Evolutionary conservation across 1,284 basidiomycete species (phyloP).

Genomic region (Pseudozyma sp.): DNA sequence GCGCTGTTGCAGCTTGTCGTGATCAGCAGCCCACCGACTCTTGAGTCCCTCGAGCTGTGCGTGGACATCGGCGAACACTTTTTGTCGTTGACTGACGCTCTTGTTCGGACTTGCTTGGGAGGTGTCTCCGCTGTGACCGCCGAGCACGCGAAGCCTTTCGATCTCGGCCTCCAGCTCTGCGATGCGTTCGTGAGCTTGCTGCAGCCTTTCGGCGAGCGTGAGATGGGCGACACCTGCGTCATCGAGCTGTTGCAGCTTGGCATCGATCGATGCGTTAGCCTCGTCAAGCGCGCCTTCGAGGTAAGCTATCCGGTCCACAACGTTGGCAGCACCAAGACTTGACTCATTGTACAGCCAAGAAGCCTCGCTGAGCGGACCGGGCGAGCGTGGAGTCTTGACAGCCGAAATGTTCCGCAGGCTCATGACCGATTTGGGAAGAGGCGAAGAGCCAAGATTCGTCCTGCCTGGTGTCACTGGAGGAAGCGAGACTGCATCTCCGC

Average conservation of each 20-base stretch:
- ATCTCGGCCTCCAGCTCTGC: conserved; percentile 52
- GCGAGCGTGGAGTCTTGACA: conserved; percentile 45
- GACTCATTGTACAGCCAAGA: conserved; percentile 58
- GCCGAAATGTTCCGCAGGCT: conserved; percentile 45
- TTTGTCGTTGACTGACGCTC: conserved; percentile 36
- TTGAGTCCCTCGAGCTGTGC: conserved; percentile 54
- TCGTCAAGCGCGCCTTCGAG: conserved; percentile 52
- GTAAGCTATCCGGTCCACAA: conserved; percentile 42
- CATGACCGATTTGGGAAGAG: conserved; percentile 45
- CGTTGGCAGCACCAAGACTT: conserved; percentile 47
- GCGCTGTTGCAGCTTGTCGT: conserved; percentile 39
- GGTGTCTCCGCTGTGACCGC: conserved; percentile 19
- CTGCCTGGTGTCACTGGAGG: conserved; percentile 30
- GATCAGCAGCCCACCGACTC: conserved; percentile 46
- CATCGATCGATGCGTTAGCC: conserved; percentile 55
- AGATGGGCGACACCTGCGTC: conserved; percentile 47
- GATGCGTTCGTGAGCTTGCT: conserved; percentile 44
- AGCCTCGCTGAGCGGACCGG: conserved; percentile 45
- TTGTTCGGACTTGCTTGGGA: conserved; percentile 27
- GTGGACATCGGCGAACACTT: conserved; percentile 43
- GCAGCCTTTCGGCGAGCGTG: conserved; percentile 40
- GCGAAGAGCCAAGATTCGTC: conserved; percentile 22
- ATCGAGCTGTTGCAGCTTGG: conserved; percentile 54
- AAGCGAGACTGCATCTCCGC: conserved; percentile 4
- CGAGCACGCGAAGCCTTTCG: conserved; percentile 26